Conservation (phyloP, 2,329 filamentous ascomycete species). For the Colletotrichum endophyticum region DNA sequence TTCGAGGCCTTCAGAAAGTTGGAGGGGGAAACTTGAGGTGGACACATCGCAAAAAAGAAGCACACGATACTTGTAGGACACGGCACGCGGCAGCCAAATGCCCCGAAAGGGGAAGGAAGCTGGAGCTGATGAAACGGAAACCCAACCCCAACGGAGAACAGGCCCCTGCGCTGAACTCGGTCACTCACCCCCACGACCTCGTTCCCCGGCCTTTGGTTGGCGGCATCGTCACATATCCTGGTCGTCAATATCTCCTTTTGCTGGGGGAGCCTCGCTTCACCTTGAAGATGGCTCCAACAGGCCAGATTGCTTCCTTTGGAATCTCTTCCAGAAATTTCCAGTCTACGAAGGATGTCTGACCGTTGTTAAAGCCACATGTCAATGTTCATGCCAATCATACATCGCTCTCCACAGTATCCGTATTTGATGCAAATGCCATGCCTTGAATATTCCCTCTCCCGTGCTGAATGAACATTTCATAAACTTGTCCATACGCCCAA, state of each 20-base stretch:
- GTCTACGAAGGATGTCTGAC: background rate
- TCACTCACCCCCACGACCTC: background rate
- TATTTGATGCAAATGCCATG: background rate
- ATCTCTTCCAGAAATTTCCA: constrained; percentile 3
- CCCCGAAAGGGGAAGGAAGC: background rate
- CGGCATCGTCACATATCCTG: background rate
- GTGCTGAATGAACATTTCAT: background rate
- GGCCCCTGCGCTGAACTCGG: background rate
- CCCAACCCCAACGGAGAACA: background rate
- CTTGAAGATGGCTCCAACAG: background rate
- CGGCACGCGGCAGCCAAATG: background rate
- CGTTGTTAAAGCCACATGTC: background rate
- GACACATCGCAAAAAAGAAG: background rate
- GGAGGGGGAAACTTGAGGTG: background rate
- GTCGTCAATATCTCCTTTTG: background rate
- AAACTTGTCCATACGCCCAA: background rate
- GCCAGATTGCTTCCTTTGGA: background rate
- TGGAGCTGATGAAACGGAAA: constrained; percentile 11
- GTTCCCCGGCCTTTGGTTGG: constrained; percentile 9
- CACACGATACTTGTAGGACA: background rate
- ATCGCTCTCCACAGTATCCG: background rate
- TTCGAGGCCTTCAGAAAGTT: background rate
- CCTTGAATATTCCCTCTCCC: background rate
- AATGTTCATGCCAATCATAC: background rate
- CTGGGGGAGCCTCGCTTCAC: constrained; percentile 3